These are phyloP conservation scores for Colletotrichum musae DNA, from an alignment of 2,329 filamentous ascomycete species.

Conservation along the genomic window DNA sequence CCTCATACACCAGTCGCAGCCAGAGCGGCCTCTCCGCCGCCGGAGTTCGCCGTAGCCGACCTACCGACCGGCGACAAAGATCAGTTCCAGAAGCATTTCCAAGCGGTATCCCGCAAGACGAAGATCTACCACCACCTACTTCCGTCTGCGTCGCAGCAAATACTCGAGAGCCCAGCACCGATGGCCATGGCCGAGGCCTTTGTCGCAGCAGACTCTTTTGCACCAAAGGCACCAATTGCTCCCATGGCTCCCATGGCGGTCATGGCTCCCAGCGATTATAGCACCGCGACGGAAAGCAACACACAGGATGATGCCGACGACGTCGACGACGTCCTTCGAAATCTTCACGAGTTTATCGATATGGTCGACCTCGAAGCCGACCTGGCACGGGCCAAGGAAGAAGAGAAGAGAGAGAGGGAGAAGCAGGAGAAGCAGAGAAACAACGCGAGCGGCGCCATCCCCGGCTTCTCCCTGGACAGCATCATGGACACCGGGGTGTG, in stretches of 20 bases:
- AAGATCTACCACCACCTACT: constrained; percentile 52
- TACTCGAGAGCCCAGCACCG: constrained; percentile 55
- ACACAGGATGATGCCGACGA: constrained; percentile 53
- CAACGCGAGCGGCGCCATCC: not conserved
- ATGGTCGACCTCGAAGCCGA: constrained; percentile 53
- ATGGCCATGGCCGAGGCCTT: constrained; percentile 67
- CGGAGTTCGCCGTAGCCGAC: constrained; percentile 51
- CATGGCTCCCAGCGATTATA: constrained; percentile 19
- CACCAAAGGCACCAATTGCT: not conserved
- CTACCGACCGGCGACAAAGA: constrained; percentile 52
- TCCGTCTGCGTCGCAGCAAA: constrained; percentile 60
- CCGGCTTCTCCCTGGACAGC: not conserved
- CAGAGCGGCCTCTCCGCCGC: constrained; percentile 58
- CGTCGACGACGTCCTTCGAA: constrained; percentile 61
- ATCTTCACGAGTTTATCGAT: constrained; percentile 62
- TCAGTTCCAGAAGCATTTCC: constrained; percentile 65
- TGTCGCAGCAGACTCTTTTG: constrained; percentile 56
- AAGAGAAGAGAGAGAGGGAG: constrained; percentile 10
- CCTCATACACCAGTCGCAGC: constrained; percentile 15
- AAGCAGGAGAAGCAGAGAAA: not conserved
- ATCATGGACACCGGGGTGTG: not conserved
- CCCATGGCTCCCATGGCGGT: constrained; percentile 27
- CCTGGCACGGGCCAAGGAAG: constrained; percentile 40
- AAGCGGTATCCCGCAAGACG: constrained; percentile 56
- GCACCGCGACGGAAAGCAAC: constrained; percentile 20